A percentile compares a stretch with the other conserved stretches of the same genome.
Evolutionary conservation across 495 filamentous ascomycete species (phyloP).

Genomic region (Cenococcum geophilum): DNA sequence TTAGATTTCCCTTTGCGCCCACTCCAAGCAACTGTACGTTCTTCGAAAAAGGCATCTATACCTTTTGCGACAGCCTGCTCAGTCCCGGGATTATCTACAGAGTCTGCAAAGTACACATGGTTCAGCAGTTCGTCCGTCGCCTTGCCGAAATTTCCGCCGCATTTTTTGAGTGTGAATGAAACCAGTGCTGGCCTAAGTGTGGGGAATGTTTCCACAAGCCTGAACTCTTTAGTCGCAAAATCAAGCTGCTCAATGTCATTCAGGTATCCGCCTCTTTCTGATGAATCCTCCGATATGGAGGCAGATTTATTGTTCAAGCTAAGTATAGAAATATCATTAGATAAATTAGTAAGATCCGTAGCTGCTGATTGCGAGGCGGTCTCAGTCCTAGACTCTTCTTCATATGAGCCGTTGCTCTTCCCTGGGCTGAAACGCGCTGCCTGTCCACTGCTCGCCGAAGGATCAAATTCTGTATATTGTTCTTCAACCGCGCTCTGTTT

Average conservation of each 20-base stretch:
- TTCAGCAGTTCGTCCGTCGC: conserved; percentile 80
- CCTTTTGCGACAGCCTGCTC: conserved; percentile 55
- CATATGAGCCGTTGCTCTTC: conserved; percentile 16
- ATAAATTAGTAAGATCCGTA: conserved; percentile 46
- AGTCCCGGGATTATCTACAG: conserved; percentile 38
- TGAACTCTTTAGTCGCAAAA: conserved; percentile 45
- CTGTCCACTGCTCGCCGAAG: conserved; percentile 58
- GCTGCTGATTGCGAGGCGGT: conserved; percentile 35
- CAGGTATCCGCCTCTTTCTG: conserved; percentile 24
- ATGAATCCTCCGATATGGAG: conserved; percentile 11
- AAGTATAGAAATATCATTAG: conserved; percentile 29
- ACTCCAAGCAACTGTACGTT: conserved; percentile 39
- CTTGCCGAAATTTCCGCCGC: conserved; percentile 53
- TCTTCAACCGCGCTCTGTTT: conserved; percentile 56
- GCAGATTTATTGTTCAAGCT: conserved; percentile 21
- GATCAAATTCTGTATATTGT: conserved; percentile 67
- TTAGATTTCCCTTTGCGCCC: conserved; percentile 45
- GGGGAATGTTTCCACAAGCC: conserved; percentile 65
- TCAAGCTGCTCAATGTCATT: conserved; percentile 39
- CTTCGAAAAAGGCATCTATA: conserved; percentile 68
- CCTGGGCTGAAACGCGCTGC: conserved; percentile 25
- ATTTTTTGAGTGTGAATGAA: conserved; percentile 57
- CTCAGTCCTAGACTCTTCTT: conserved; percentile 3
- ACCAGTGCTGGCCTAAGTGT: conserved; percentile 58
- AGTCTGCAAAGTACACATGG: conserved; percentile 61